Conservation (phyloP, 1,139 yeast species). For the Saccharomyces hybrid region DNA sequence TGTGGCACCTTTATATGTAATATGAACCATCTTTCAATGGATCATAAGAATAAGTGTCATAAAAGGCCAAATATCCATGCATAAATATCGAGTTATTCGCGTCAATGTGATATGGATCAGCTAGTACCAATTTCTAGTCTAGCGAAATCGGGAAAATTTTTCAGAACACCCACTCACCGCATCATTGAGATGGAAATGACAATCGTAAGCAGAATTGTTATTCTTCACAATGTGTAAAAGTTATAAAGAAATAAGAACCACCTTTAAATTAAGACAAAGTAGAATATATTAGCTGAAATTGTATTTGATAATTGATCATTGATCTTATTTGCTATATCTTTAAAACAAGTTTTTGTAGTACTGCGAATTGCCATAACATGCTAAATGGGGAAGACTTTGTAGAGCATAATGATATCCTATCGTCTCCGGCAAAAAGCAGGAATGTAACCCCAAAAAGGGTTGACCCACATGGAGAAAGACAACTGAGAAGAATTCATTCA, state of each 20-base stretch:
- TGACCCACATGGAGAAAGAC: neutral
- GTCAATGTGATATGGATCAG: neutral
- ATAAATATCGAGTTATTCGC: neutral
- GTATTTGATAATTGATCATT: neutral
- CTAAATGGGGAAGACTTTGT: neutral
- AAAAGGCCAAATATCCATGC: neutral
- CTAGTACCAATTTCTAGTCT: neutral
- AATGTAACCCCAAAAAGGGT: conserved; percentile 1
- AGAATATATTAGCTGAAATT: neutral
- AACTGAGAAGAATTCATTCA: conserved; percentile 1
- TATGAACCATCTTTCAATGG: neutral
- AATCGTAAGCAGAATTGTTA: neutral
- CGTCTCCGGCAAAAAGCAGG: conserved; percentile 18
- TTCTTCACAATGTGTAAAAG: neutral
- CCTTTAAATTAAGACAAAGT: neutral
- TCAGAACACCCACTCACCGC: neutral
- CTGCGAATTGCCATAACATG: neutral
- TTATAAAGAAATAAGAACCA: neutral
- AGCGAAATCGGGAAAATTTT: neutral
- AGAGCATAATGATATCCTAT: conserved; percentile 19
- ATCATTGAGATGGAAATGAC: neutral
- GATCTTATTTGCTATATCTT: neutral
- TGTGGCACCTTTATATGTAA: conserved; percentile 30
- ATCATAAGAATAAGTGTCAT: neutral
- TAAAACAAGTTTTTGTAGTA: neutral